phyloP scores from a whole-genome alignment of 2,329 filamentous ascomycete genomes.

The Fusarium oxysporum region DNA sequence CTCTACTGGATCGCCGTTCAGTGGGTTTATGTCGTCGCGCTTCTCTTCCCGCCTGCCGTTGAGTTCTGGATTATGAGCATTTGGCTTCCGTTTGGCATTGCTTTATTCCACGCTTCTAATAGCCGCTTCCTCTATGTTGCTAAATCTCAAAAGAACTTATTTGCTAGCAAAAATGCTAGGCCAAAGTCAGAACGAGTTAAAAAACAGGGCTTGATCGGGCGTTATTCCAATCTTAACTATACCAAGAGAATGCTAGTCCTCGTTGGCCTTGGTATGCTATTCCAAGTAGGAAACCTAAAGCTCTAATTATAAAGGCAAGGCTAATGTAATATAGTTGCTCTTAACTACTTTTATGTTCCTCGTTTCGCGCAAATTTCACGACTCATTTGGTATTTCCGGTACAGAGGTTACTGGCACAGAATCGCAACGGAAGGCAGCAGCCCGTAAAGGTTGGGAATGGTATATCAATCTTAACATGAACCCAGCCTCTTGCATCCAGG shows the following conservation, averaged over 20 bases:
- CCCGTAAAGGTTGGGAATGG: constrained; percentile 69
- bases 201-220: neutral
- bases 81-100: constrained; percentile 72
- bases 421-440: neutral
- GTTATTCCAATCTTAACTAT: constrained; percentile 44
- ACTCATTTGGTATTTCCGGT: constrained; percentile 68
- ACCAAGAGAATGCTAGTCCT: constrained; percentile 59
- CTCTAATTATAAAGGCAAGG: neutral
- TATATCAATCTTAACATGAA: constrained; percentile 32
- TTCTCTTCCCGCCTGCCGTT: constrained; percentile 58
- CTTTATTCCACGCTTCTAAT: constrained; percentile 73
- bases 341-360: constrained; percentile 69
- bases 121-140: constrained; percentile 69
- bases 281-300: constrained; percentile 60
- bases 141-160: constrained; percentile 57
- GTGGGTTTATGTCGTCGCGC: constrained; percentile 52
- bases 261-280: constrained; percentile 65
- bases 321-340: constrained; percentile 50
- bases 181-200: neutral
- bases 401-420: constrained; percentile 55
- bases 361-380: constrained; percentile 72
- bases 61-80: constrained; percentile 71
- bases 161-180: constrained; percentile 19
- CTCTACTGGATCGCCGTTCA: constrained; percentile 56
- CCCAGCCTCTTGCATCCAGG: neutral